phyloP scores from a whole-genome alignment of 169 alveolate genomes.

The Ichthyophthirius multifiliis region DNA sequence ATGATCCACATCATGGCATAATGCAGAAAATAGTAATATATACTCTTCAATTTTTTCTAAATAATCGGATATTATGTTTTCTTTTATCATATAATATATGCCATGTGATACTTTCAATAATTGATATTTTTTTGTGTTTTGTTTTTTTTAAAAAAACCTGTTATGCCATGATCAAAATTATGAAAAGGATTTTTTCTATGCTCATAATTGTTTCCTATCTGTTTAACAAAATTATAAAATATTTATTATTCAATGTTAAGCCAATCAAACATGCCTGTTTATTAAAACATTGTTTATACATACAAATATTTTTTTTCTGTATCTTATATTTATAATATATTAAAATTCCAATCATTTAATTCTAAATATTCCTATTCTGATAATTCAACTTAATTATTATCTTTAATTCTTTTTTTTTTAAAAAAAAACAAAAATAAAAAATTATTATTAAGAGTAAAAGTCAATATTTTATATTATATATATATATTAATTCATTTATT shows the following conservation, averaged over 20 bases:
- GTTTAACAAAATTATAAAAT: constrained; percentile 18
- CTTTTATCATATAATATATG: not conserved
- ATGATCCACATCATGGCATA: constrained; percentile 71
- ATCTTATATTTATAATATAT: not conserved
- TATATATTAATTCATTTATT: no score
- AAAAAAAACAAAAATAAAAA: no score
- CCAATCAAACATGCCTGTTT: not conserved
- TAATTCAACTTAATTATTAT: not conserved
- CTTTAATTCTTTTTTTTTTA: not conserved
- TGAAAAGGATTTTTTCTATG: constrained; percentile 35
- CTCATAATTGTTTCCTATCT: constrained; percentile 6
- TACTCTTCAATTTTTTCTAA: not conserved
- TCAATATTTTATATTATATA: no score
- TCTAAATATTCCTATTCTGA: not conserved
- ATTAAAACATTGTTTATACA: not conserved
- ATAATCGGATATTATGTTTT: not conserved
- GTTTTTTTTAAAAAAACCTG: constrained; percentile 12
- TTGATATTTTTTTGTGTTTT: not conserved
- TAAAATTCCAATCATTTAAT: not conserved
- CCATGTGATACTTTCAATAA: not conserved
- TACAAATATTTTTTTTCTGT: not conserved
- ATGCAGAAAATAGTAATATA: not conserved
- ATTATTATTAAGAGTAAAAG: no score
- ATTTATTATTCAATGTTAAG: not conserved
- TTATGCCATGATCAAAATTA: constrained; percentile 43